These are phyloP conservation scores for Naganishia albida DNA, from an alignment of 1,284 basidiomycete genomes.

Conservation along the genomic window DNA sequence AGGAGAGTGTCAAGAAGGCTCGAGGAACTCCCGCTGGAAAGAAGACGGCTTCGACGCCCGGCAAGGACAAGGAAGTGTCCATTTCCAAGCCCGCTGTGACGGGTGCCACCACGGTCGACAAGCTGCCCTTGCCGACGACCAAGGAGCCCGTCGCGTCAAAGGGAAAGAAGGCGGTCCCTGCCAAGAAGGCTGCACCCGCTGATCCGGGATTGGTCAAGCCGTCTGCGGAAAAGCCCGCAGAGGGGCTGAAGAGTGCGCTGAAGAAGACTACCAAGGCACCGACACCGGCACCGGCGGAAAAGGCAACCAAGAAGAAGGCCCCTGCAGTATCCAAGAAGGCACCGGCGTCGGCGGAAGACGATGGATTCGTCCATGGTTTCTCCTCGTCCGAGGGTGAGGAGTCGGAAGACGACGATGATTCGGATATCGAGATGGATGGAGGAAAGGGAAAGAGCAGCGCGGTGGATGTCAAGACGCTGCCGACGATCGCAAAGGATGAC, in stretches of 20 bases:
- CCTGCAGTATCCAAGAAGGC: conserved; percentile 36
- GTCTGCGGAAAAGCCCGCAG: conserved; percentile 31
- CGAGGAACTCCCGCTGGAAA: not conserved
- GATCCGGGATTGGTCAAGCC: conserved; percentile 19
- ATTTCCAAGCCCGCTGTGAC: conserved; percentile 31
- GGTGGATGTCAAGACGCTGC: conserved; percentile 69
- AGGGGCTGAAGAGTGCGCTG: conserved; percentile 26
- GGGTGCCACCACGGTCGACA: conserved; percentile 14
- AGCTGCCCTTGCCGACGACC: conserved; percentile 25
- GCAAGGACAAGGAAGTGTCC: conserved; percentile 26
- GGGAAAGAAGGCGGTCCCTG: conserved; percentile 42
- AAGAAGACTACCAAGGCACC: conserved; percentile 10
- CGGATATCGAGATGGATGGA: conserved; percentile 56
- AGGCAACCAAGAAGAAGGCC: conserved; percentile 29
- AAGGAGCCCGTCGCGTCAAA: conserved; percentile 7
- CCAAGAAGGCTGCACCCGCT: conserved; percentile 40
- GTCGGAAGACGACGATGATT: conserved; percentile 78
- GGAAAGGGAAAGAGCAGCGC: conserved; percentile 35
- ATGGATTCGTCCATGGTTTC: conserved; percentile 65
- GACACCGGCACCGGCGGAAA: conserved; percentile 3
- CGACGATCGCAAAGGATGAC: conserved; percentile 82
- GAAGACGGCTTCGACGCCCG: conserved; percentile 10
- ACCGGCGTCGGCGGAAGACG: conserved; percentile 49
- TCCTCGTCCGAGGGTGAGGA: conserved; percentile 64
- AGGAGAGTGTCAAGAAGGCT: conserved; percentile 11